Percentiles rank a stretch among this genome's conserved stretches.
Conservation (phyloP, 345 rosid species). For the Eucalyptus pumila region DNA sequence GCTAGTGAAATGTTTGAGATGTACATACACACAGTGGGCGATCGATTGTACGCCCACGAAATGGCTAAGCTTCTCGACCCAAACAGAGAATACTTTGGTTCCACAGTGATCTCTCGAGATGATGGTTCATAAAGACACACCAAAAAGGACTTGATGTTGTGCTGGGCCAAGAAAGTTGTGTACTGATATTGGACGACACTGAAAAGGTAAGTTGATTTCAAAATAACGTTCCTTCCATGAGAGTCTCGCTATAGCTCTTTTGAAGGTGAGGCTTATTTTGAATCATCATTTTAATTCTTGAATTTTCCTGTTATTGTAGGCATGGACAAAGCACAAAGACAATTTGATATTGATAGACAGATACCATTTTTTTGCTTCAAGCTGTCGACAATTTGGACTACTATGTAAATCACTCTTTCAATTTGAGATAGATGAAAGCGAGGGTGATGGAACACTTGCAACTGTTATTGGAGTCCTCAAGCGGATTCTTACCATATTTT, state of each 20-base stretch:
- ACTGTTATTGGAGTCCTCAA: conserved; percentile 44
- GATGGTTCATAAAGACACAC: conserved; percentile 75
- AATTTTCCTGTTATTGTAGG: conserved; percentile 7
- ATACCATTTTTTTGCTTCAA: conserved; percentile 81
- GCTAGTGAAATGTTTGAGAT: conserved; percentile 80
- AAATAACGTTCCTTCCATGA: neutral
- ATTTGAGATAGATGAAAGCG: conserved; percentile 63
- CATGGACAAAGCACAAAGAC: conserved; percentile 73
- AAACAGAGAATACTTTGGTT: conserved; percentile 37
- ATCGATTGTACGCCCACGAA: conserved; percentile 57
- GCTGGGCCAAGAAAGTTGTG: conserved; percentile 77
- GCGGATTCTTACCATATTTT: conserved; percentile 50
- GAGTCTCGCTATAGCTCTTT: neutral
- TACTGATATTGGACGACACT: conserved; percentile 79
- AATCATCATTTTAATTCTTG: neutral
- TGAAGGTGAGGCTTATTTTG: neutral
- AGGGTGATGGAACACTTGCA: conserved; percentile 67
- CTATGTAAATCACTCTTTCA: conserved; percentile 55
- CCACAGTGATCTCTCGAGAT: conserved; percentile 69
- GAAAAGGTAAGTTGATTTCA: conserved; percentile 29
- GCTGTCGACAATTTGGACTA: conserved; percentile 71
- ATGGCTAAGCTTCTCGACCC: conserved; percentile 92
- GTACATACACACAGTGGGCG: conserved; percentile 91
- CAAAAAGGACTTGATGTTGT: conserved; percentile 84
- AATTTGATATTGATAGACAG: conserved; percentile 82